phyloP scores from a whole-genome alignment of 306 rosid genomes.

The Quercus aquifolioides region DNA sequence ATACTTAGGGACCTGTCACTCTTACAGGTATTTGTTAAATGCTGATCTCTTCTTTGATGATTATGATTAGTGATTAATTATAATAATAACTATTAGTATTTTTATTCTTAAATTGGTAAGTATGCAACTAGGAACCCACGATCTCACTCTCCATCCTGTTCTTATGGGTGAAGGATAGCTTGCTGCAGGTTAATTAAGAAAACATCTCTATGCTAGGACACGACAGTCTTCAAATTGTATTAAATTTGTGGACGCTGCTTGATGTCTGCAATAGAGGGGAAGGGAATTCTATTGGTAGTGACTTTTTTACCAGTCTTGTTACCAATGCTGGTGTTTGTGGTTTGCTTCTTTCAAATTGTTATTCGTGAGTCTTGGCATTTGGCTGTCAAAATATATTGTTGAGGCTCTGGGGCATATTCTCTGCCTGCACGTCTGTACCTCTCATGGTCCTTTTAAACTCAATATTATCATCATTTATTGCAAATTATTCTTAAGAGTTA shows the following conservation, averaged over 20 bases:
- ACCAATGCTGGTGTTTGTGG: not conserved
- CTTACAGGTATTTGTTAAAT: conserved; percentile 60
- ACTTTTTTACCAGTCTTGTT: conserved; percentile 1
- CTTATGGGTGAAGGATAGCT: not conserved
- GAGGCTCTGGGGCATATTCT: not conserved
- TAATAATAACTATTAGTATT: too few species aligned
- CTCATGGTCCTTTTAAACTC: not conserved
- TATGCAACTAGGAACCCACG: too few species aligned
- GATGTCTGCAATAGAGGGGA: not conserved
- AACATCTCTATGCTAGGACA: not conserved
- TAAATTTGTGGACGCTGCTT: not conserved
- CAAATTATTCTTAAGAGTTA: too few species aligned
- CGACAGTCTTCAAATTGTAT: not conserved
- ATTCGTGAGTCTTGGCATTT: not conserved
- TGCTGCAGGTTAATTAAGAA: conserved; percentile 2
- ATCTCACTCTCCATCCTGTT: too few species aligned
- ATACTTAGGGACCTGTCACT: conserved; percentile 89
- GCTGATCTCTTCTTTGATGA: conserved; percentile 9
- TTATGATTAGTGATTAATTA: not conserved
- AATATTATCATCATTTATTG: not conserved
- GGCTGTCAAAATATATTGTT: not conserved
- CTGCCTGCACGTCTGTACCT: not conserved
- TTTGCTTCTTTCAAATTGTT: not conserved
- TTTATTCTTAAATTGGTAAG: too few species aligned
- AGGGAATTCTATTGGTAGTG: not conserved